Conservation (phyloP, 352 stramenopile species). For the Pythium utonaiense region DNA sequence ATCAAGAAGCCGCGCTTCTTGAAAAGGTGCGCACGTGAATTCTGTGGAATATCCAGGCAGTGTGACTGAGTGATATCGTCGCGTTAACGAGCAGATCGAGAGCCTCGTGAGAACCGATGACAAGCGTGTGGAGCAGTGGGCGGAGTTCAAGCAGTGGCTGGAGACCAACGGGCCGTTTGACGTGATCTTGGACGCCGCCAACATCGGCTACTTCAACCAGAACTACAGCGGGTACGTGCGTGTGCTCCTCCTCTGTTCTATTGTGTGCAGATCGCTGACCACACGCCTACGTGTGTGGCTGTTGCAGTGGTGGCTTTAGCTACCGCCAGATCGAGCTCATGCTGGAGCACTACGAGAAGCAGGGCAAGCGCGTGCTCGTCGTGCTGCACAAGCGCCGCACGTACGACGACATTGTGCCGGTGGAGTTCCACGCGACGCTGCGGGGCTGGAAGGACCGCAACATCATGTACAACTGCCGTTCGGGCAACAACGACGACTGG, state of each 20-base stretch:
- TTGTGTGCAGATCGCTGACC: neutral
- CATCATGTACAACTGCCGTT: constrained; percentile 91
- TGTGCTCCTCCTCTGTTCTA: neutral
- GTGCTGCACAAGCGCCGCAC: constrained; percentile 96
- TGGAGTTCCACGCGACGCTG: constrained; percentile 66
- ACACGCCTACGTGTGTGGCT: neutral
- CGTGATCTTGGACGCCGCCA: constrained; percentile 96
- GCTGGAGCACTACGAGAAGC: constrained; percentile 85
- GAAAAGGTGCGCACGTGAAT: constrained; percentile 45
- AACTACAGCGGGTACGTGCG: constrained; percentile 88
- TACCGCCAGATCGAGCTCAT: constrained; percentile 96
- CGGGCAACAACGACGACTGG: constrained; percentile 99
- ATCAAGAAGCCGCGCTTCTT: constrained; percentile 43
- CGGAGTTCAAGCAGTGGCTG: constrained; percentile 82
- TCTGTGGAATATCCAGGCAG: neutral
- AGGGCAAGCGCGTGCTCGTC: constrained; percentile 89
- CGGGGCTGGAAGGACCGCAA: constrained; percentile 63
- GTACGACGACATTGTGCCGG: constrained; percentile 79
- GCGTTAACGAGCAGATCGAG: constrained; percentile 47
- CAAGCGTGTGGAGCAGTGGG: constrained; percentile 69
- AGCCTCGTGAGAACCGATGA: constrained; percentile 75
- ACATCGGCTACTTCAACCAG: constrained; percentile 97
- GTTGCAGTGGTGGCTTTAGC: constrained; percentile 85
- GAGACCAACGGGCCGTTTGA: constrained; percentile 76
- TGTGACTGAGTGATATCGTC: neutral